Percentiles rank a stretch among this genome's conserved stretches.
Conservation (phyloP, 495 filamentous ascomycete genomes). For the Mycothermus thermophilus region DNA sequence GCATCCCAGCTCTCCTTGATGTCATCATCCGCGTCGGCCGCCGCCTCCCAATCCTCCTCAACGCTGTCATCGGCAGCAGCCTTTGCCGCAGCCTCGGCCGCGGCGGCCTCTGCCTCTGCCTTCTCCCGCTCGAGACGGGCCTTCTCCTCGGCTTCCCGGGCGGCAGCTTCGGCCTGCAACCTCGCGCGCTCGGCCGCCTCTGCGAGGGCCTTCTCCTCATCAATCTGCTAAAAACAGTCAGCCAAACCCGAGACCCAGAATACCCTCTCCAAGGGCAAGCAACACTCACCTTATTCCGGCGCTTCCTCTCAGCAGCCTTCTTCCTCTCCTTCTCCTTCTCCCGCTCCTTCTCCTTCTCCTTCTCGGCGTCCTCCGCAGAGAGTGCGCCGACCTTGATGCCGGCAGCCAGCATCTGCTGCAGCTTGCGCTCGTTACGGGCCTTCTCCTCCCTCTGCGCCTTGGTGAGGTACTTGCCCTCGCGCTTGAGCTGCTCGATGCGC, state of each 20-base stretch:
- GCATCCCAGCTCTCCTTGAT: slow-evolving; percentile 96
- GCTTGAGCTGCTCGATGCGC: slow-evolving; percentile 88
- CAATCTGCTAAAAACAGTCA: slow-evolving; percentile 29
- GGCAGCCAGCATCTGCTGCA: slow-evolving; percentile 88
- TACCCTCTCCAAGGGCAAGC: background rate
- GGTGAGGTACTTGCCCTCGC: slow-evolving; percentile 86
- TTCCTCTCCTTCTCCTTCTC: slow-evolving; percentile 40
- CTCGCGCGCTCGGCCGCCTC: slow-evolving; percentile 57
- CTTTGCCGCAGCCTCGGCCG: slow-evolving; percentile 39
- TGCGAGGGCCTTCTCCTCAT: slow-evolving; percentile 54
- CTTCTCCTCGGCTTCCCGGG: slow-evolving; percentile 46
- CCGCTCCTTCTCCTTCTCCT: slow-evolving; percentile 72
- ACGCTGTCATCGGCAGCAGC: slow-evolving; percentile 43
- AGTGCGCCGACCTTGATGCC: slow-evolving; percentile 71
- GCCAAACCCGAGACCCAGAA: background rate
- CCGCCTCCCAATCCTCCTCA: slow-evolving; percentile 80
- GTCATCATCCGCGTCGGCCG: slow-evolving; percentile 59
- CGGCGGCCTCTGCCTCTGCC: slow-evolving; percentile 41
- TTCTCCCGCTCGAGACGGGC: slow-evolving; percentile 32
- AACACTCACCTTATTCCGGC: slow-evolving; percentile 49
- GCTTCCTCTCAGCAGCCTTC: slow-evolving; percentile 59
- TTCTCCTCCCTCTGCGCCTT: slow-evolving; percentile 87
- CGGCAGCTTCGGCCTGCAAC: slow-evolving; percentile 49
- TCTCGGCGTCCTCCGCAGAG: slow-evolving; percentile 34
- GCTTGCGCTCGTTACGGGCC: slow-evolving; percentile 65